Base-by-base conservation (phyloP, 2,329 filamentous ascomycete species). In the Fonsecaea multimorphosa region DNA sequence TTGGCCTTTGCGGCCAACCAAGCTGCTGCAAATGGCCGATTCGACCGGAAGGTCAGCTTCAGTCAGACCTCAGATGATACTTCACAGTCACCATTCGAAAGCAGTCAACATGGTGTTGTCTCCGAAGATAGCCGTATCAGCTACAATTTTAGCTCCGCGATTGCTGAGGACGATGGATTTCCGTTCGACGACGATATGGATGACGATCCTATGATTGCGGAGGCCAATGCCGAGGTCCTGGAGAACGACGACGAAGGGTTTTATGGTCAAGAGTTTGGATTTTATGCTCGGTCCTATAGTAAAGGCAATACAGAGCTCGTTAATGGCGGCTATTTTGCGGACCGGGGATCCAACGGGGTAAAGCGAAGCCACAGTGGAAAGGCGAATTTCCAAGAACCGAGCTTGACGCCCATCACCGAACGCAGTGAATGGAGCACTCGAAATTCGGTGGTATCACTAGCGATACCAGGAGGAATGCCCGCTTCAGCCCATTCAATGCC, bases 251-350 rank as follows among this genome's bases (percentile, higher is more conserved):
- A 89, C 6, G 94, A 97, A 69, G 94, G 92, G 0, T 96, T 95
- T 81, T 99, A 99, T 74, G 95, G 95, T 0, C 90, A 93, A 71
- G 95, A 99, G 76, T 99, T 99, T 74, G 93, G 93, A 0, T 99
- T 99, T 77, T 99, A 97, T 76, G 92, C 93, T 27, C 78, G 79
- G 19, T 76, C 79, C 11, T 76, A 82, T 54, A 83, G 82, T 22
- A 81, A 79, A 32, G 79, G 80, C 62, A 80, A 81, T 44, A 78
- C 82, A 6, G 80, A 90, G 61, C 91, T 90, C 71, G 85, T 87
- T 14, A 91, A 92, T 71, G 95, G 95, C 31, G 95, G 95, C 22
- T 97, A 92, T 78, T 98, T 98, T 74, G 92, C 92, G 1, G 87
- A 91, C 0, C 87, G 89, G 22, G 89, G 89, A 1, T 78, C 89